A percentile compares a stretch with the other conserved stretches of the same genome.
phyloP scores from a whole-genome alignment of 148 eudicot species.

The Mesembryanthemum crystallinum region DNA sequence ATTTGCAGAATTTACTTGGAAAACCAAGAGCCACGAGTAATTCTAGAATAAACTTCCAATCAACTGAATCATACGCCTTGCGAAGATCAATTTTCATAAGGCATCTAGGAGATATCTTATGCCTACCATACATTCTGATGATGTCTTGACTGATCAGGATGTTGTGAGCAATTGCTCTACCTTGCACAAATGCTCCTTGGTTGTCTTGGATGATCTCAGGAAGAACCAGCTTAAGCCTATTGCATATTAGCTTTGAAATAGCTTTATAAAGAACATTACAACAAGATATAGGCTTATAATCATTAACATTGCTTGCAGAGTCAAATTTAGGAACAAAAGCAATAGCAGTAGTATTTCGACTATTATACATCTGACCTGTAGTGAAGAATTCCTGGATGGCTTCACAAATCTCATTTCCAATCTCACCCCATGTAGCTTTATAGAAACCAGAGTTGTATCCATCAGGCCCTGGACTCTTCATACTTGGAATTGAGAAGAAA shows the following conservation, averaged over 20 bases:
- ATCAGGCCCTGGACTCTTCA: background rate
- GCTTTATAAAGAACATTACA: too few relatives aligned
- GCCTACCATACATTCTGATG: too few relatives aligned
- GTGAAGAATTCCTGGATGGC: background rate
- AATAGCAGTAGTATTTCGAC: background rate
- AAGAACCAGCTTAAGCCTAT: too few relatives aligned
- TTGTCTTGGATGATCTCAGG: too few relatives aligned
- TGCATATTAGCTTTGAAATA: too few relatives aligned
- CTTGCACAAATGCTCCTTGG: too few relatives aligned
- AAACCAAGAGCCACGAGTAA: background rate
- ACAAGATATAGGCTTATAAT: background rate
- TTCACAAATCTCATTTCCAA: background rate
- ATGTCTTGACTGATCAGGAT: too few relatives aligned
- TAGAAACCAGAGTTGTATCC: background rate
- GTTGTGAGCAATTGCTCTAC: too few relatives aligned
- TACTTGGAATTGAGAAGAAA: background rate
- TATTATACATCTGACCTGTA: background rate
- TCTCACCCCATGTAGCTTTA: background rate
- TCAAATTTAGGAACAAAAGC: background rate
- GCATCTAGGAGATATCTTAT: too few relatives aligned
- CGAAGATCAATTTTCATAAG: too few relatives aligned
- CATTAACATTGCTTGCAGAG: background rate
- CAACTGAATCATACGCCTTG: background rate
- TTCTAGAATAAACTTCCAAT: background rate
- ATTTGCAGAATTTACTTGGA: background rate